Conservation (phyloP, 176 grass and related monocot species). For the Lolium rigidum region DNA sequence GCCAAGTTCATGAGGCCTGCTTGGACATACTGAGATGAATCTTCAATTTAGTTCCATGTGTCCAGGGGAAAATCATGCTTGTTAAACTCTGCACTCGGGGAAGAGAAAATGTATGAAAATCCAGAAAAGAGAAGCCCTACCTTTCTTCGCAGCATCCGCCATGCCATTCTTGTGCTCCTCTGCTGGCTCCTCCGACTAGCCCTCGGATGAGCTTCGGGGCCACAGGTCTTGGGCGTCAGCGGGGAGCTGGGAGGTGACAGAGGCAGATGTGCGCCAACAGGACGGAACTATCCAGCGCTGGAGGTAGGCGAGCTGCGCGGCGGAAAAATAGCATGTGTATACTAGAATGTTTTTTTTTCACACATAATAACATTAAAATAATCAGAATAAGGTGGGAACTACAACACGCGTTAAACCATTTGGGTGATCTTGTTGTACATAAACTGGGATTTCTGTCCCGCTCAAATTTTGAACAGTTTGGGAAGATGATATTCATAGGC, state of each 20-base stretch:
- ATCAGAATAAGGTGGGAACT: too few species aligned
- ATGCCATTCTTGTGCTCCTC: conserved; percentile 46
- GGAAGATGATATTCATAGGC: too few species aligned
- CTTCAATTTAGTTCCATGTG: background rate
- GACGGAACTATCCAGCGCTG: too few species aligned
- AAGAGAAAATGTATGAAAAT: background rate
- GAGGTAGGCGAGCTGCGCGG: background rate
- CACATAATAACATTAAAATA: too few species aligned
- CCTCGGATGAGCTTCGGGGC: background rate
- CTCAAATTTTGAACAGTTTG: too few species aligned
- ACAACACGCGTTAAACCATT: too few species aligned
- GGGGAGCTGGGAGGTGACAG: background rate
- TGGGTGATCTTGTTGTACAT: too few species aligned
- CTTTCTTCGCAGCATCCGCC: conserved; percentile 61
- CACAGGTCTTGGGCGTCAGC: background rate
- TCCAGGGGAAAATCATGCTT: background rate
- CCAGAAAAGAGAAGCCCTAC: conserved; percentile 6
- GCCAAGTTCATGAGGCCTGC: conserved; percentile 40
- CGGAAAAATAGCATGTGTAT: background rate
- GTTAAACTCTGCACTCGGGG: background rate
- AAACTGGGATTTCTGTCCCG: too few species aligned
- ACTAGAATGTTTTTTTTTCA: too few species aligned
- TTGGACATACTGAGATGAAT: conserved; percentile 44
- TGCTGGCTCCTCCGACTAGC: background rate
- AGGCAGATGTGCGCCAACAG: background rate